Evolutionary conservation across 2,329 filamentous ascomycete species (phyloP).

Genomic region (Aspergillus ochraceus): DNA sequence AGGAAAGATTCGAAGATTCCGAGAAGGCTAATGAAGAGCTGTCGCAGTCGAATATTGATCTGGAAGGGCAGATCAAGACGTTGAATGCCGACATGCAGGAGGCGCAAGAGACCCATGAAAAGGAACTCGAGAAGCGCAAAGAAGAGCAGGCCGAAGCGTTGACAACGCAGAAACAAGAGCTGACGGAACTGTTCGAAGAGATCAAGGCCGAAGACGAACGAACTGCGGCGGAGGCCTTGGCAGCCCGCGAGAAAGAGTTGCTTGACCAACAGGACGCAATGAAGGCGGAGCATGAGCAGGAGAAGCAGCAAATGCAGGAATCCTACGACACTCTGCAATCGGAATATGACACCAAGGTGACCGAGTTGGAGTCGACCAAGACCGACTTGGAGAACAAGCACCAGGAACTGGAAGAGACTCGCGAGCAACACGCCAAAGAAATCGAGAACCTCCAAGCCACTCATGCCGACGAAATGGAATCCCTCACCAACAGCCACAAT

Average conservation of each 20-base stretch:
- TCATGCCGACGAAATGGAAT: slow-evolving; percentile 27
- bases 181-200: slow-evolving; percentile 50
- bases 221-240: slow-evolving; percentile 37
- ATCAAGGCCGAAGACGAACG: slow-evolving; percentile 46
- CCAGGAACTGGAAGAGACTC: slow-evolving; percentile 34
- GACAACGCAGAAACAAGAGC: slow-evolving; percentile 44
- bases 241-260: slow-evolving; percentile 45
- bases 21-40: slow-evolving; percentile 48
- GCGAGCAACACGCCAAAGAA: slow-evolving; percentile 28
- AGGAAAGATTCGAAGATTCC: slow-evolving; percentile 46
- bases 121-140: slow-evolving; percentile 34
- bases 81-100: slow-evolving; percentile 41
- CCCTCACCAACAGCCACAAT: slow-evolving; percentile 25
- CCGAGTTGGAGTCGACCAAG: slow-evolving; percentile 31
- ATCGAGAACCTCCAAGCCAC: slow-evolving; percentile 23
- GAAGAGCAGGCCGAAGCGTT: slow-evolving; percentile 36
- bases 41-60: slow-evolving; percentile 44
- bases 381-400: slow-evolving; percentile 28
- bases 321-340: slow-evolving; percentile 37
- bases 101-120: slow-evolving; percentile 46
- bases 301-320: slow-evolving; percentile 40
- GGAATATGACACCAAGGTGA: slow-evolving; percentile 37
- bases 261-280: slow-evolving; percentile 38
- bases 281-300: slow-evolving; percentile 36
- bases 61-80: slow-evolving; percentile 42